Conservation (phyloP, 768 basidiomycete genomes). For the Pleurotus cornucopiae region DNA sequence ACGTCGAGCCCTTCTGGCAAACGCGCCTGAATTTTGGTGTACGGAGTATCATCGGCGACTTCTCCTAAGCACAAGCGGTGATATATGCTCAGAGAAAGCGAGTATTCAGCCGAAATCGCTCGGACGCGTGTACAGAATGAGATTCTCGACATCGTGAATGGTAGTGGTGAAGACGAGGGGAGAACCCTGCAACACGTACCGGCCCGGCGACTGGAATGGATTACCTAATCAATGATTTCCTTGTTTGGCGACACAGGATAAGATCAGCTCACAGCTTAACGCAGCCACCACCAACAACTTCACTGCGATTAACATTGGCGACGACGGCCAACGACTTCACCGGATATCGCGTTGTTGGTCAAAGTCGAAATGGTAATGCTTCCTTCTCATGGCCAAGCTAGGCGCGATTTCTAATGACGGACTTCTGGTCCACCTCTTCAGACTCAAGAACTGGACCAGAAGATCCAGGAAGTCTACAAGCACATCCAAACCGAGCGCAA, state of each 20-base stretch:
- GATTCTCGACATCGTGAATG: conserved; percentile 24
- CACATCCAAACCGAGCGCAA: conserved; percentile 92
- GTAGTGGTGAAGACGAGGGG: no score
- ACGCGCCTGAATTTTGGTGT: conserved; percentile 23
- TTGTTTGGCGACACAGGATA: not conserved
- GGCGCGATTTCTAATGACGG: no score
- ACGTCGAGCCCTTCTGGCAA: conserved; percentile 44
- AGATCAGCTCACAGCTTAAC: conserved; percentile 5
- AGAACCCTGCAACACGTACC: no score
- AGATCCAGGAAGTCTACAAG: conserved; percentile 87
- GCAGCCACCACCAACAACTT: conserved; percentile 5
- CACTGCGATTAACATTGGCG: not conserved
- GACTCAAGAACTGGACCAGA: conserved; percentile 79
- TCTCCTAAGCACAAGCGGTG: conserved; percentile 36
- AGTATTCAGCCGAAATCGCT: conserved; percentile 37
- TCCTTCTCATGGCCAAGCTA: no score
- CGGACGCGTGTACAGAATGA: conserved; percentile 32
- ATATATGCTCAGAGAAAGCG: conserved; percentile 40
- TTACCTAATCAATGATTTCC: no score
- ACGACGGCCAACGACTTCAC: not conserved
- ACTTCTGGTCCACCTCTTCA: conserved; percentile 18
- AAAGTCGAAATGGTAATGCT: conserved; percentile 13
- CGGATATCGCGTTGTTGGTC: not conserved
- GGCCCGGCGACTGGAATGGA: no score
- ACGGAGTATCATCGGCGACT: conserved; percentile 22